phyloP scores from a whole-genome alignment of 2,329 filamentous ascomycete genomes.

The Cladophialophora psammophila region DNA sequence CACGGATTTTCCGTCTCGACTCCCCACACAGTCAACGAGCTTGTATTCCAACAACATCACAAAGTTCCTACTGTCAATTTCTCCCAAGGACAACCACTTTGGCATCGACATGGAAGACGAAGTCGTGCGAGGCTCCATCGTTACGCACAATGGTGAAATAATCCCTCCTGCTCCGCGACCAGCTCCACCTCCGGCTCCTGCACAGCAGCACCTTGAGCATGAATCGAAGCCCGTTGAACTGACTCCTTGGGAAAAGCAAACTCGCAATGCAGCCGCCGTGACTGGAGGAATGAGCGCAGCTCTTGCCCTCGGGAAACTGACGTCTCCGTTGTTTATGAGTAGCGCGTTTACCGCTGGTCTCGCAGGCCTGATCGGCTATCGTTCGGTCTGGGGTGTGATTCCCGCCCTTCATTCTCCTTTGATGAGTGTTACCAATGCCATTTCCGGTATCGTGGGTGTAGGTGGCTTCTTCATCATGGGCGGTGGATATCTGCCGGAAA shows the following conservation, averaged over 20 bases:
- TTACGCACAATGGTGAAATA: constrained; percentile 78
- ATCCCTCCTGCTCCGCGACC: constrained; percentile 78
- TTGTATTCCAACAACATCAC: constrained; percentile 94
- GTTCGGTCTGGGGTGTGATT: constrained; percentile 84
- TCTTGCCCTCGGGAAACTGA: constrained; percentile 79
- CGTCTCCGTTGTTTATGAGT: constrained; percentile 83
- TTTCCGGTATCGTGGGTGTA: constrained; percentile 86
- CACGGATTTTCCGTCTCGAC: constrained; percentile 83
- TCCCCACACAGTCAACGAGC: constrained; percentile 88
- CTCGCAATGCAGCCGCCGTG: constrained; percentile 75
- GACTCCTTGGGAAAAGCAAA: constrained; percentile 82
- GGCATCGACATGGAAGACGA: constrained; percentile 83
- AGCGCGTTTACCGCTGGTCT: constrained; percentile 86
- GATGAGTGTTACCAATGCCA: constrained; percentile 94
- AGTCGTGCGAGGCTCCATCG: constrained; percentile 84
- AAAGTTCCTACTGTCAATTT: constrained; percentile 84
- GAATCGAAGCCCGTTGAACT: constrained; percentile 70
- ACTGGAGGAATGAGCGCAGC: constrained; percentile 80
- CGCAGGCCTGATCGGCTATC: constrained; percentile 84
- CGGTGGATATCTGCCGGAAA: constrained; percentile 78
- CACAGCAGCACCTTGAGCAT: constrained; percentile 57
- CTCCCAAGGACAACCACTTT: constrained; percentile 78
- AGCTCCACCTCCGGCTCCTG: constrained; percentile 62
- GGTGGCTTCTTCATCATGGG: constrained; percentile 90
- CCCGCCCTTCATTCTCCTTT: constrained; percentile 86